Conservation (phyloP, 1,284 basidiomycete genomes). For the Sphagnurus paluster region DNA sequence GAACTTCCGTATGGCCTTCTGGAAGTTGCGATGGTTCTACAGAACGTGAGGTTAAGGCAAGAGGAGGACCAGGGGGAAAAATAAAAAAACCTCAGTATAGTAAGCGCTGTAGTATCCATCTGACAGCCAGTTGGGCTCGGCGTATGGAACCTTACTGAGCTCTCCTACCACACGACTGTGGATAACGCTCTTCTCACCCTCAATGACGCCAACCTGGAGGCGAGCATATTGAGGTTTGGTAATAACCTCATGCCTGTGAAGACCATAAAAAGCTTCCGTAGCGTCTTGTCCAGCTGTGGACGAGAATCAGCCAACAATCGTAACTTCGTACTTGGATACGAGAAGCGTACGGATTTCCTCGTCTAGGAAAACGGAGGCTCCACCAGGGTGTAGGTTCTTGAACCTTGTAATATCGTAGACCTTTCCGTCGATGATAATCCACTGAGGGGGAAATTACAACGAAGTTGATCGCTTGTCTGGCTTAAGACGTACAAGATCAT, state of each 20-base stretch:
- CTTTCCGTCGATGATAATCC: constrained; percentile 82
- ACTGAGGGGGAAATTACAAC: constrained; percentile 41
- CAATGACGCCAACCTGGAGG: constrained; percentile 69
- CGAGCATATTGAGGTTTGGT: constrained; percentile 72
- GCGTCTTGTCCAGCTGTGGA: constrained; percentile 76
- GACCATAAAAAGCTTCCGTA: constrained; percentile 82
- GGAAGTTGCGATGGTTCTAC: constrained; percentile 55
- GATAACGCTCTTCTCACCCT: constrained; percentile 64
- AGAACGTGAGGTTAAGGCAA: constrained; percentile 3
- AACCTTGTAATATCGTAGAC: constrained; percentile 84
- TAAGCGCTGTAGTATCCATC: constrained; percentile 68
- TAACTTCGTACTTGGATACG: constrained; percentile 26
- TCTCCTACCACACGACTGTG: constrained; percentile 54
- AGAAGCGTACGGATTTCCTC: constrained; percentile 61
- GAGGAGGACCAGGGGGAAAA: neutral
- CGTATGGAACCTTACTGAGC: constrained; percentile 76
- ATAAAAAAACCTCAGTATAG: constrained; percentile 54
- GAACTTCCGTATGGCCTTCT: constrained; percentile 57
- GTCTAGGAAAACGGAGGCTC: constrained; percentile 71
- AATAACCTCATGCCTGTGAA: constrained; percentile 82
- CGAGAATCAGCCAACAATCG: neutral
- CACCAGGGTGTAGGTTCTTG: constrained; percentile 81
- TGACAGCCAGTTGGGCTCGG: constrained; percentile 79
- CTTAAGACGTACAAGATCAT: constrained; percentile 47
- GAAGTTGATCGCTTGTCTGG: neutral